Conservation (phyloP, 495 filamentous ascomycete species). For the Aspergillus nidulans region DNA sequence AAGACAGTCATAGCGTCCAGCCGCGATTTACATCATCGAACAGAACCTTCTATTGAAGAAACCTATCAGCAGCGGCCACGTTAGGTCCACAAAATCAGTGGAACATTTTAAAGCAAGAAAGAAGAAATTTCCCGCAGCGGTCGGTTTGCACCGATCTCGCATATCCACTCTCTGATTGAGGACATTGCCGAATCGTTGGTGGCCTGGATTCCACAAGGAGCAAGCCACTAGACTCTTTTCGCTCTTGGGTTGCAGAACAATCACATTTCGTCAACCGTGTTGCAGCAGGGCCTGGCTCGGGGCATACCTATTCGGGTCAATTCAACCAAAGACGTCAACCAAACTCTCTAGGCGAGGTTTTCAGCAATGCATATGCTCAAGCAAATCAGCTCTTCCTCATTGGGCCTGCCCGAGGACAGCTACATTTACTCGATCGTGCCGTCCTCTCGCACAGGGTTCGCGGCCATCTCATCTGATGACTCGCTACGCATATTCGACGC, state of each 20-base stretch:
- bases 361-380: constrained; percentile 37
- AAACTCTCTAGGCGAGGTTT: not conserved
- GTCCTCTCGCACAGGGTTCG: constrained; percentile 32
- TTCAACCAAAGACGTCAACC: not conserved
- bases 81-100: not conserved
- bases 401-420: constrained; percentile 41
- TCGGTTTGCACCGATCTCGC: constrained; percentile 1
- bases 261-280: not conserved
- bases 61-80: constrained; percentile 16
- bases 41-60: not conserved
- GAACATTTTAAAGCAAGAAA: not conserved
- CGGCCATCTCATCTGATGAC: constrained; percentile 54
- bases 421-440: constrained; percentile 50
- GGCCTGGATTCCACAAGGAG: not conserved
- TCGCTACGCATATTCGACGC: constrained; percentile 48
- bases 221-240: not conserved
- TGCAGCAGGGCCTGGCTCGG: not conserved
- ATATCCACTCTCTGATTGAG: not conserved
- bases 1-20: not conserved
- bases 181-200: constrained; percentile 3
- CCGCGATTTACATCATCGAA: not conserved
- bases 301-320: not conserved
- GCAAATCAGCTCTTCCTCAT: constrained; percentile 35
- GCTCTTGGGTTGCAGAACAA: not conserved
- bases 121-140: not conserved